phyloP scores from a whole-genome alignment of 2,329 filamentous ascomycete genomes.

The Nemania sp. region DNA sequence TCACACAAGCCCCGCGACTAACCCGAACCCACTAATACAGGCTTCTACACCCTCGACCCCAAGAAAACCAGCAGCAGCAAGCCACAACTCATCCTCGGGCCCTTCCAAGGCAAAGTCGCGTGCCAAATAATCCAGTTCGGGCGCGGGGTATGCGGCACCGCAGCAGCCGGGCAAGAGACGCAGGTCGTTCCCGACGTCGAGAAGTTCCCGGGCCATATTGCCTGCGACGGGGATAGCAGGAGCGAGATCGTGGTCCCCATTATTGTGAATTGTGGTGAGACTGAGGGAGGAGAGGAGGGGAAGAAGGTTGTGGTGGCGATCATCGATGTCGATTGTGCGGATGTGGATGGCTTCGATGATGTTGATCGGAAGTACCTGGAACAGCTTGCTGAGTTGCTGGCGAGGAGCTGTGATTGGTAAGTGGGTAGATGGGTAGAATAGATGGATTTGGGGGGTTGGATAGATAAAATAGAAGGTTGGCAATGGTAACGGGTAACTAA shows the following conservation, averaged over 20 bases:
- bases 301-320: slow-evolving; percentile 65
- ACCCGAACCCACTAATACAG: slow-evolving; percentile 46
- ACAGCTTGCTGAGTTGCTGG: slow-evolving; percentile 63
- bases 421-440: neutral
- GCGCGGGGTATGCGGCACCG: slow-evolving; percentile 74
- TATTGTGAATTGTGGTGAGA: no score
- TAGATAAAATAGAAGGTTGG: no score
- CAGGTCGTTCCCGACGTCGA: slow-evolving; percentile 74
- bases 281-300: slow-evolving; percentile 35
- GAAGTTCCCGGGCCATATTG: slow-evolving; percentile 77
- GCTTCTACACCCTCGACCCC: slow-evolving; percentile 73
- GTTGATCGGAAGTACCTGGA: slow-evolving; percentile 69
- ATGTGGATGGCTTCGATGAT: slow-evolving; percentile 67
- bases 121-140: slow-evolving; percentile 78
- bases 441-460: no score
- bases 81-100: slow-evolving; percentile 70
- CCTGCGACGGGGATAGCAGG: slow-evolving; percentile 73
- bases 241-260: slow-evolving; percentile 85
- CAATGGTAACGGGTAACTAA: no score
- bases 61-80: slow-evolving; percentile 36
- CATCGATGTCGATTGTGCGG: slow-evolving; percentile 79
- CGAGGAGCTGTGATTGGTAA: slow-evolving; percentile 67
- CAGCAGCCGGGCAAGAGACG: slow-evolving; percentile 62
- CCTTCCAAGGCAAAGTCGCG: slow-evolving; percentile 79
- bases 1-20: no score